Evolutionary conservation across 108 stramenopile species (phyloP), one percentile per base, ranked within the genome.

Genomic region (Nannochloropsis salina): DNA sequence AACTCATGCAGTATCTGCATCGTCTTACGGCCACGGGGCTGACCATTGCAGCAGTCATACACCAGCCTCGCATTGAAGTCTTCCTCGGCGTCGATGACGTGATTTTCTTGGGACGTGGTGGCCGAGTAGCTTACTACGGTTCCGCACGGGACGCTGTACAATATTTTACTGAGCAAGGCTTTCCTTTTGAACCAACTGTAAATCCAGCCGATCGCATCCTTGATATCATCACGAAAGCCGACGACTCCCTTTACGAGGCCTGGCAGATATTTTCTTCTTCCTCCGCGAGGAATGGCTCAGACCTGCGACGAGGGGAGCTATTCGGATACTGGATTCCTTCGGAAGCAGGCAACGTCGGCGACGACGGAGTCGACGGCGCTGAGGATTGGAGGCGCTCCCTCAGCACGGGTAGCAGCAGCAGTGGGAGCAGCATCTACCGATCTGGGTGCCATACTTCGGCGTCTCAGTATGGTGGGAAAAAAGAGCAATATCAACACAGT

Each of bases 1-100:
- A 92, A 45, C 92, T 93, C 22, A 92, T 92, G 90, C 81, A 88
- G 45, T 88, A 87, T 21, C 87, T 94, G 15, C 85, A 86, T 22
- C 44, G 82, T 45, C 81, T 93, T 43, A 87, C 89, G 12, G 44
- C 84, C 42, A 87, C 82, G 42, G 92, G 93, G 20, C 42, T 85
- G n/a, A 85, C 85, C 42, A 81, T 80, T n/a, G 85, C 80, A 10
- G 85, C 85, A 12, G 85, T 85, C 6, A 85, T 85, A 80, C 85
- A 85, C 80, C 85, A 85, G 22, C 85, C 85, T 9, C 85, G 85
- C 11, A 80, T 22, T 18, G 85, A 85, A 40, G 80, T 85, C 20
- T 85, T 85, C 8, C 40, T 22, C 21, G 80, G 80, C 31, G 40
- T 85, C 6, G 85, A 85, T 80, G 85, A 85, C 22, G 80, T 85